phyloP scores from a whole-genome alignment of 2,329 filamentous ascomycete species.

The Aspergillus uvarum region DNA sequence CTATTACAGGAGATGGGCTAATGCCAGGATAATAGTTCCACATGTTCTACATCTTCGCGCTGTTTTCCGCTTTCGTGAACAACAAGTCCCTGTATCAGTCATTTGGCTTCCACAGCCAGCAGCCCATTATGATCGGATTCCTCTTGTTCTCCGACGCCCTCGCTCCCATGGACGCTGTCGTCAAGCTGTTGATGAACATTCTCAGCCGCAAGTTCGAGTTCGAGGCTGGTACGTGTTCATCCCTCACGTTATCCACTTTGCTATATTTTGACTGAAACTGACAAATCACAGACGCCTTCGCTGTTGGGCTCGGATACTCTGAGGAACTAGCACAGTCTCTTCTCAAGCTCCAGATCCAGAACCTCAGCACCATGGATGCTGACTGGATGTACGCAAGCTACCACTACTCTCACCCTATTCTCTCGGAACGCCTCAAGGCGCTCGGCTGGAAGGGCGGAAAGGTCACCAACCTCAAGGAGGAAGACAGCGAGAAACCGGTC shows the following conservation, averaged over 20 bases:
- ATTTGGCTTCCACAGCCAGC: slow-evolving; percentile 81
- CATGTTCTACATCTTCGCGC: slow-evolving; percentile 92
- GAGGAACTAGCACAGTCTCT: slow-evolving; percentile 80
- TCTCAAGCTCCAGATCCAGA: slow-evolving; percentile 97
- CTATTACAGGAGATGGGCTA: background rate
- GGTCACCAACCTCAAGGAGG: slow-evolving; percentile 48
- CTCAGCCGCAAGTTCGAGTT: slow-evolving; percentile 94
- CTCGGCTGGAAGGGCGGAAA: slow-evolving; percentile 75
- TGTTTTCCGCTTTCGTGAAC: slow-evolving; percentile 97
- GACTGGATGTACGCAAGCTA: slow-evolving; percentile 98
- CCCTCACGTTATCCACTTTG: background rate
- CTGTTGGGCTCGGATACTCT: slow-evolving; percentile 78
- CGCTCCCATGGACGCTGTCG: slow-evolving; percentile 86
- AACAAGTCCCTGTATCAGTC: slow-evolving; percentile 86
- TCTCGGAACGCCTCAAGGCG: slow-evolving; percentile 88
- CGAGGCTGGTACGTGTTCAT: slow-evolving; percentile 66
- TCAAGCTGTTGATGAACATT: slow-evolving; percentile 95
- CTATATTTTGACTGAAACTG: slow-evolving; percentile 19
- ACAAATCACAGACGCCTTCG: slow-evolving; percentile 68
- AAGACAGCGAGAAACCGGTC: slow-evolving; percentile 59
- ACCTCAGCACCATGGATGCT: slow-evolving; percentile 96
- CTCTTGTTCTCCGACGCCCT: slow-evolving; percentile 97
- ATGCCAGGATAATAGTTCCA: slow-evolving; percentile 62
- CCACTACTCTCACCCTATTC: slow-evolving; percentile 96
- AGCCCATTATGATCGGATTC: slow-evolving; percentile 95